Evolutionary conservation across 2,329 filamentous ascomycete genomes (phyloP).

Genomic region (Aspergillus pseudoglaucus): DNA sequence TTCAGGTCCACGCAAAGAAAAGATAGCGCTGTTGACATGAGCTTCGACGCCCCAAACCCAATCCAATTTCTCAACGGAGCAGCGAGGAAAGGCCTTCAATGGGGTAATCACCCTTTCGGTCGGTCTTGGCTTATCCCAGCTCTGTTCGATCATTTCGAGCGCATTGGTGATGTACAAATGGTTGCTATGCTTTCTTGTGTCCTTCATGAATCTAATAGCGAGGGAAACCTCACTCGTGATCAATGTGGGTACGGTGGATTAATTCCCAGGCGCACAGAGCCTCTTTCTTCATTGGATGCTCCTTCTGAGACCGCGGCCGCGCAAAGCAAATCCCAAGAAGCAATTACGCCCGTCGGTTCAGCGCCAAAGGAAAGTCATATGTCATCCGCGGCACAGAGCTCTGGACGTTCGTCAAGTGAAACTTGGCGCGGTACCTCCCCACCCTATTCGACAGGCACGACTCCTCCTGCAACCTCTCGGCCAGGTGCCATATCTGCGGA

Average conservation of each 20-base stretch:
- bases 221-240: constrained; percentile 26
- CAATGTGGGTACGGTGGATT: constrained; percentile 8
- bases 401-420: constrained; percentile 46
- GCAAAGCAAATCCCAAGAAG: constrained; percentile 36
- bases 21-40: constrained; percentile 28
- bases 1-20: constrained; percentile 41
- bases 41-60: constrained; percentile 24
- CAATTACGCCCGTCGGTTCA: constrained; percentile 25
- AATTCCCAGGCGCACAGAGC: constrained; percentile 33
- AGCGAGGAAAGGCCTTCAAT: constrained; percentile 44
- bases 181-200: constrained; percentile 60
- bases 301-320: constrained; percentile 39
- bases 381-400: constrained; percentile 36
- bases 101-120: constrained; percentile 53
- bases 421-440: constrained; percentile 45
- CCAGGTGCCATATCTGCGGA: constrained; percentile 34
- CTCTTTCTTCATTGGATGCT: constrained; percentile 42
- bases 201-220: constrained; percentile 45
- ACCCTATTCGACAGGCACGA: constrained; percentile 48
- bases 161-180: constrained; percentile 57
- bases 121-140: constrained; percentile 50
- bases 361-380: constrained; percentile 26
- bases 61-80: constrained; percentile 30
- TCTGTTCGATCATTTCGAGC: constrained; percentile 55
- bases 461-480: constrained; percentile 44